Base-by-base conservation (phyloP, 805 yeast species). In the Yamadazyma sp. region DNA sequence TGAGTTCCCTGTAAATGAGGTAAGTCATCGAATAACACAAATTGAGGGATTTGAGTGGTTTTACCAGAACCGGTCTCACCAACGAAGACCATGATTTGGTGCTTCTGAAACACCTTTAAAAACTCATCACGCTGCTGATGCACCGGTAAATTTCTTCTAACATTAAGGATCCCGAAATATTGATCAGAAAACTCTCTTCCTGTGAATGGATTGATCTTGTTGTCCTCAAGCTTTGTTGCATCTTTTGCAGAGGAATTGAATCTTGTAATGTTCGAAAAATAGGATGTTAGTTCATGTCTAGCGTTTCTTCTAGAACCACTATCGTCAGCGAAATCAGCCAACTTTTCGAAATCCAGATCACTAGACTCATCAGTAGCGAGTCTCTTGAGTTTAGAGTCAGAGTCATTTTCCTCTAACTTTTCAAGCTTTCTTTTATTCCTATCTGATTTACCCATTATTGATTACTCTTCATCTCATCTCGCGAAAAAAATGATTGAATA, bases 61-160 rank as follows among this genome's bases (percentile, higher is more conserved):
- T 91, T 91, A 77, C 99, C 99, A 20, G 96, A 88, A 69, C 99
- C 99, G 4, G 99, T 91, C 60, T 91, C 99, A 71, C 99, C 99
- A 36, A 93, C 98, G 62, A 93, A 88, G 24, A 91, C 98, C 95
- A 93, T 84, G 57, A 91, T 85, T 64, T 91, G 99, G 25, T 91
- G 80, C 14, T 75, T 67, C 46, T 91, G 98, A 64, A 84, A 93
- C 41, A 86, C 79, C 47, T 75, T 72, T 41, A 93, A 73, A 59
- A 93, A 93, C 63, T 91, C 95, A 37, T 79, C 84, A 58, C 98
- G 75, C 64, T 93, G 96, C 19, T 89, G 79, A 63, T 91, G 96
- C 14, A 93, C 98, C 2, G 99, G 99, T 44, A 93, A 72, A 45
- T 86, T 84, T 48, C 95, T 77, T 64, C 99, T 78, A 17, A 72